phyloP scores from a whole-genome alignment of 2,329 filamentous ascomycete species.

The Hysterium pulicare region DNA sequence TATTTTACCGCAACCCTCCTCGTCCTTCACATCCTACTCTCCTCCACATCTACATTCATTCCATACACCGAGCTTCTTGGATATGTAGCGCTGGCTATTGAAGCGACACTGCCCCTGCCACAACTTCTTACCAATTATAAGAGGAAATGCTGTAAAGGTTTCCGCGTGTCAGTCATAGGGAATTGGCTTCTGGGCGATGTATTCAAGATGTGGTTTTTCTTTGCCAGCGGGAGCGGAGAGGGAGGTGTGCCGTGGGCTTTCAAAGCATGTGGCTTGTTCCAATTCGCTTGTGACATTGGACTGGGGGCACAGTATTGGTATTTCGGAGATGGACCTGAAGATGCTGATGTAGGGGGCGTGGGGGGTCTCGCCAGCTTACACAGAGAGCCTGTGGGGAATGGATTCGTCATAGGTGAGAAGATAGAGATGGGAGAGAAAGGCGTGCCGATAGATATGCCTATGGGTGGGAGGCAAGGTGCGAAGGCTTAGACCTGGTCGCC shows the following conservation, averaged over 20 bases:
- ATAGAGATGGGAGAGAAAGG: background rate
- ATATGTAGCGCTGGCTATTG: conserved; percentile 71
- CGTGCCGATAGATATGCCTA: background rate
- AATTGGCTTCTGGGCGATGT: conserved; percentile 78
- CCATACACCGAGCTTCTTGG: conserved; percentile 67
- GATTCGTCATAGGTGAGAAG: background rate
- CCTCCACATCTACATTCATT: conserved; percentile 56
- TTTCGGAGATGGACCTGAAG: conserved; percentile 28
- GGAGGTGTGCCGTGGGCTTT: conserved; percentile 68
- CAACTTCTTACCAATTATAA: conserved; percentile 71
- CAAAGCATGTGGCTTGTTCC: conserved; percentile 78
- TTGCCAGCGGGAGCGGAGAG: conserved; percentile 66
- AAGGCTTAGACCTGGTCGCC: background rate
- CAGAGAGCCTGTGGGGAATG: background rate
- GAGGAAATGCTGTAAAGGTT: conserved; percentile 69
- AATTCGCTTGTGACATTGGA: conserved; percentile 71
- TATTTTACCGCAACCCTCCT: conserved; percentile 63
- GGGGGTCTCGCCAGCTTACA: background rate
- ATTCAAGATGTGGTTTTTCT: conserved; percentile 78
- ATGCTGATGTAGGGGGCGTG: background rate
- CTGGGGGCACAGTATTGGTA: conserved; percentile 67
- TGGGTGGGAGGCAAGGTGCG: conserved; percentile 2
- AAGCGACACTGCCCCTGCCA: conserved; percentile 77
- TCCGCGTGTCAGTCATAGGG: conserved; percentile 69
- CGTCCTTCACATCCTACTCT: conserved; percentile 64